These are phyloP conservation scores for Populus davidiana DNA, from an alignment of 345 rosid species.

Conservation along the genomic window DNA sequence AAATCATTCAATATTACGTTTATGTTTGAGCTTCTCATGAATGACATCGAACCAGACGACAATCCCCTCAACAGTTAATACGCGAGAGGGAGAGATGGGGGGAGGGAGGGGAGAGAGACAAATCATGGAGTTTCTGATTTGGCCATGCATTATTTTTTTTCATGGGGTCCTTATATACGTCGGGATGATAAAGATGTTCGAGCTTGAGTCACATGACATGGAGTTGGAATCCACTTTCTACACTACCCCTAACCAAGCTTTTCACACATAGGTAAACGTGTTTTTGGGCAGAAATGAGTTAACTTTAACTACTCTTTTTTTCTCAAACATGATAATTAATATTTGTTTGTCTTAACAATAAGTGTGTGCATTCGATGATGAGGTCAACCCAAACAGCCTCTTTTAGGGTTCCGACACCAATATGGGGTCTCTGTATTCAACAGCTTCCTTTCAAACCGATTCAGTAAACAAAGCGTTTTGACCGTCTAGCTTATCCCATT, in stretches of 20 bases:
- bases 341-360: background rate
- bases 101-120: background rate
- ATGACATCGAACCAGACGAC: constrained; percentile 81
- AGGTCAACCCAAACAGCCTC: constrained; percentile 34
- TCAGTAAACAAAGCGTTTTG: background rate
- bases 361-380: constrained; percentile 10
- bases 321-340: constrained; percentile 6
- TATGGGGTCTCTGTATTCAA: background rate
- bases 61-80: constrained; percentile 61
- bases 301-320: constrained; percentile 7
- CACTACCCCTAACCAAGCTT: constrained; percentile 27
- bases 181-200: constrained; percentile 9
- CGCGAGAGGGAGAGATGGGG: background rate
- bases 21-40: constrained; percentile 14
- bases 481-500: background rate
- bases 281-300: constrained; percentile 3
- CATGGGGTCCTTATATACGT: constrained; percentile 32
- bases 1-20: constrained; percentile 36
- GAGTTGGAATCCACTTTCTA: constrained; percentile 49
- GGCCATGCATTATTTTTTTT: constrained; percentile 33
- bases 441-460: background rate
- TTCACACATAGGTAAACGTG: constrained; percentile 29
- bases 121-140: background rate
- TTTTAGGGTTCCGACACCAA: constrained; percentile 5
- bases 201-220: constrained; percentile 29